A percentile compares a stretch with the other conserved stretches of the same genome.
phyloP scores from a whole-genome alignment of 495 filamentous ascomycete genomes.

The Gamarada debralockiae region DNA sequence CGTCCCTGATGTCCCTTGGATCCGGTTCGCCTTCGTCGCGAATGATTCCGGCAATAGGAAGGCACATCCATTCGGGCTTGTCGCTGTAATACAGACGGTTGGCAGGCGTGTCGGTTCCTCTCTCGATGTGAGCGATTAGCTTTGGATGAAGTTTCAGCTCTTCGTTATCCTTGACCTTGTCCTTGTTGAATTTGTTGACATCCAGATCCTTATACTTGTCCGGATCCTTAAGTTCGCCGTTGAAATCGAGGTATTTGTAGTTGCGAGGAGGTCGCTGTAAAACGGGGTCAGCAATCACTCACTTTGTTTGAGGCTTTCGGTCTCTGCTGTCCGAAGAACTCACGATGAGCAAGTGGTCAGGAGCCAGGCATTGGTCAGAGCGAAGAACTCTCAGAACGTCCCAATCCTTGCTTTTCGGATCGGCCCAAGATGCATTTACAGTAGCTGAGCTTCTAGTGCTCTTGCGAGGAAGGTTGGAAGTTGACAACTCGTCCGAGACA shows the following conservation, averaged over 20 bases:
- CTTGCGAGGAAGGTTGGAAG: no score
- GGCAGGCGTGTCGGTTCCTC: constrained; percentile 2
- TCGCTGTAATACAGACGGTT: constrained; percentile 21
- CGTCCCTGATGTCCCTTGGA: no score
- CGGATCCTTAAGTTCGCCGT: constrained; percentile 6
- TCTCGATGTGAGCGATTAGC: constrained; percentile 7
- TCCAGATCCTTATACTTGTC: constrained; percentile 1
- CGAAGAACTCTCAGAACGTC: background rate
- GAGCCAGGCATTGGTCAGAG: no score
- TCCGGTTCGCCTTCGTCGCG: background rate
- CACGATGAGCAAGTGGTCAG: constrained; percentile 2
- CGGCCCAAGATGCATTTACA: constrained; percentile 3
- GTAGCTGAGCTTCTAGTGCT: no score
- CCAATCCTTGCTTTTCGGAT: background rate
- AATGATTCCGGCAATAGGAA: constrained; percentile 31
- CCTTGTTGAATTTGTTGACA: no score
- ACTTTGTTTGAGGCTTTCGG: background rate
- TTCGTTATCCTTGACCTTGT: no score
- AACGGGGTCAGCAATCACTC: constrained; percentile 21
- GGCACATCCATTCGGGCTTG: constrained; percentile 9
- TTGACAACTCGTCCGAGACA: no score
- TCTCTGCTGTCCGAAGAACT: constrained; percentile 8
- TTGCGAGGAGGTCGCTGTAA: constrained; percentile 17
- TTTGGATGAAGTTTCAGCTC: constrained; percentile 8
- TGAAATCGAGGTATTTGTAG: constrained; percentile 18